A percentile compares a stretch with the other conserved stretches of the same genome.
These are phyloP conservation scores for Rubia tinctorum DNA, from an alignment of 305 asterid species.

Conservation along the genomic window DNA sequence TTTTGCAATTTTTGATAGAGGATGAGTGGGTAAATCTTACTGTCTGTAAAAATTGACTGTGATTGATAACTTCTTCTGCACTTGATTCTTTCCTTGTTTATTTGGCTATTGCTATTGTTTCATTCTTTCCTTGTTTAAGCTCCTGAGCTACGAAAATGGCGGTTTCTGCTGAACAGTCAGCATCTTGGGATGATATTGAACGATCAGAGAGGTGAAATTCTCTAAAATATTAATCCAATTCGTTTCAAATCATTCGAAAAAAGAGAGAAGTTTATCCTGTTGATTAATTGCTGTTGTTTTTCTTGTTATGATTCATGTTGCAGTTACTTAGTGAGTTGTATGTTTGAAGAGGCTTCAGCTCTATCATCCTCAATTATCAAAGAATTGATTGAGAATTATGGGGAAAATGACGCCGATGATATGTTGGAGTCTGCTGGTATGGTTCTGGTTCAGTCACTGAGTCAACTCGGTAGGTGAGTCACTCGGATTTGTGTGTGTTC, in stretches of 20 bases:
- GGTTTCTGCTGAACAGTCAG: slow-evolving; percentile 19
- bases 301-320: slow-evolving; percentile 6
- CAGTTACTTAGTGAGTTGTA: slow-evolving; percentile 71
- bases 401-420: slow-evolving; percentile 40
- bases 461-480: slow-evolving; percentile 53
- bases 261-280: background rate
- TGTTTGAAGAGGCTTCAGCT: slow-evolving; percentile 63
- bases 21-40: no score
- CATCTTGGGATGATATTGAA: slow-evolving; percentile 67
- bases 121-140: background rate
- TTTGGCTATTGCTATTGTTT: no score
- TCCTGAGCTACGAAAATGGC: background rate
- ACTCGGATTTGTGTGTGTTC: background rate
- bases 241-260: background rate
- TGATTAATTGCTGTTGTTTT: background rate
- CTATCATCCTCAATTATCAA: slow-evolving; percentile 56
- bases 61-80: background rate
- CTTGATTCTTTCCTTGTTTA: no score
- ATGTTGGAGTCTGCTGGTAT: slow-evolving; percentile 86
- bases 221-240: background rate
- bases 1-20: no score
- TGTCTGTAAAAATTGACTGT: no score
- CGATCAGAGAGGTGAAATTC: slow-evolving; percentile 56
- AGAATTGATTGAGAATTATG: slow-evolving; percentile 32
- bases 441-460: slow-evolving; percentile 82